Base-by-base conservation (phyloP, 1,284 basidiomycete genomes). In the Phlebopus sp. region DNA sequence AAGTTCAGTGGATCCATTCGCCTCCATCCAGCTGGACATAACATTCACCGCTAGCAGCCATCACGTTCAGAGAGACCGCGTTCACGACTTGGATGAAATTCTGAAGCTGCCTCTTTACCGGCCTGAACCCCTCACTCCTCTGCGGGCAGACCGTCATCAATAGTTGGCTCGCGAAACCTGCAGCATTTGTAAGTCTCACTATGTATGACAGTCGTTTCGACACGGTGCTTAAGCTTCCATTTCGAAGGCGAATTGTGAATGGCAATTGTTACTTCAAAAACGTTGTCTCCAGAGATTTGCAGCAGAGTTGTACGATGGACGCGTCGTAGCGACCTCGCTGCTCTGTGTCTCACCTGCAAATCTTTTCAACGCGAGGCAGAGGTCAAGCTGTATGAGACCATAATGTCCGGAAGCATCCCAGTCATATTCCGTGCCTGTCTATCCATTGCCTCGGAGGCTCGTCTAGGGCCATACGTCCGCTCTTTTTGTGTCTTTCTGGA, bases 301-400 rank as follows among this genome's bases (percentile, higher is more conserved):
- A 42, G 25, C 18, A 46, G 52, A n/a, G 42, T 68, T 49, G 62
- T 65, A 10, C 59, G 46, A 42, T 64, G 62, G 64, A 32, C 62
- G 27, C 57, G 56, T 30, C 64, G 59, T 32, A 36, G 42, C 15
- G 64, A 67, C 39, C 63, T 67, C 19, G 1, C 39, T 0, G 47
- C 58, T 9, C 47, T 64, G 18, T 68, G 66, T 47, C 64, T 58
- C 52, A 48, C 60, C 15, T 67, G 42, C 52, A 58, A 47, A 44
- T 21, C 52, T 5, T 15, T 64, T 27, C 62, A 68, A 42, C 64
- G 37, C 45, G 54, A 59, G 42, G 66, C 66, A 46, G 66, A 64
- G 46, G 51, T 41, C 17, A 62, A 46, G 47, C 44, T 68, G 52
- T 64, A 64, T 42, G 58, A 67, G 48, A 41, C 49, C 39, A 42